These are phyloP conservation scores for Fraxinus dipetala DNA, from an alignment of 305 asterid genomes.

Conservation along the genomic window DNA sequence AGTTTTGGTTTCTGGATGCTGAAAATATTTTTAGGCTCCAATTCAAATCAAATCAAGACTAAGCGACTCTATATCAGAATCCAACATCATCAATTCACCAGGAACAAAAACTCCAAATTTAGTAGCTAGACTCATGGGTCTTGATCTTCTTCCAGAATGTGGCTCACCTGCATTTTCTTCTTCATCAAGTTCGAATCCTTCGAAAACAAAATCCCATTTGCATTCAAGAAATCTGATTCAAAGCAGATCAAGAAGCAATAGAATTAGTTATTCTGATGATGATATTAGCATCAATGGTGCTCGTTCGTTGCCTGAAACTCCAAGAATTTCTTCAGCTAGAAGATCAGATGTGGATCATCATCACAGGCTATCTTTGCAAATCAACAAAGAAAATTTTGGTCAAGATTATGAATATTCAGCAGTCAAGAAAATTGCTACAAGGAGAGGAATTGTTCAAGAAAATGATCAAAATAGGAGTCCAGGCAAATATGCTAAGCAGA, in stretches of 20 bases:
- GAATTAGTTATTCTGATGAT: slow-evolving; percentile 29
- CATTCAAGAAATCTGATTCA: slow-evolving; percentile 13
- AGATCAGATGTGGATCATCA: slow-evolving; percentile 57
- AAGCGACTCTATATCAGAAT: slow-evolving; percentile 43
- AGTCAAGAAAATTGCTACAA: slow-evolving; percentile 22
- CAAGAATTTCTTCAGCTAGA: slow-evolving; percentile 53
- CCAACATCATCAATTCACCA: slow-evolving; percentile 45
- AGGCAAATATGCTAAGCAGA: slow-evolving; percentile 51
- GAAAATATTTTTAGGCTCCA: slow-evolving; percentile 42
- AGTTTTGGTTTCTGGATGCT: background rate
- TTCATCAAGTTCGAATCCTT: slow-evolving; percentile 22
- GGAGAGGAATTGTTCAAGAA: slow-evolving; percentile 16
- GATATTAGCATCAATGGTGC: slow-evolving; percentile 41
- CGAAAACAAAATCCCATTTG: slow-evolving; percentile 24
- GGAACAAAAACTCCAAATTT: slow-evolving; percentile 72
- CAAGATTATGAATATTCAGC: slow-evolving; percentile 33
- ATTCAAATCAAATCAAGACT: slow-evolving; percentile 63
- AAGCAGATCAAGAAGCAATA: slow-evolving; percentile 17
- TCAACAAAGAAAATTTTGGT: slow-evolving; percentile 47
- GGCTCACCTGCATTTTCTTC: slow-evolving; percentile 35
- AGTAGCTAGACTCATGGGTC: slow-evolving; percentile 94
- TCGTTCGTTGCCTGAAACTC: slow-evolving; percentile 68
- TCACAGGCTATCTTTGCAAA: slow-evolving; percentile 70
- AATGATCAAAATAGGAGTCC: slow-evolving; percentile 43
- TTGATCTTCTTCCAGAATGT: slow-evolving; percentile 69